Percentiles rank a stretch among this genome's conserved stretches.
Conservation (phyloP, 2,329 filamentous ascomycete species). For the Fusarium keratoplasticum region DNA sequence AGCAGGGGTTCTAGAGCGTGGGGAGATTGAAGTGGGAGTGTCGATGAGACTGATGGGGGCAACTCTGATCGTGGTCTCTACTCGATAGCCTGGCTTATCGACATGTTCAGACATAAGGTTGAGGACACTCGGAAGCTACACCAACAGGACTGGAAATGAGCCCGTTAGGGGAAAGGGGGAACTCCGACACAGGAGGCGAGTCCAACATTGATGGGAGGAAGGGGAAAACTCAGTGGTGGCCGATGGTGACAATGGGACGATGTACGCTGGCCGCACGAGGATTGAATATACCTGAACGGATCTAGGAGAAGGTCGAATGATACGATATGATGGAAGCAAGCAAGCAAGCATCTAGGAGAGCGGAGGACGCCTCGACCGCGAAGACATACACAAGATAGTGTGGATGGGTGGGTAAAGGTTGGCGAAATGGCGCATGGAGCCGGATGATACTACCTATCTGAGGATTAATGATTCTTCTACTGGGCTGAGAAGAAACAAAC, state of each 20-base stretch:
- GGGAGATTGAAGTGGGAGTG: constrained; percentile 11
- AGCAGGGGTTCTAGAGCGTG: constrained; percentile 14
- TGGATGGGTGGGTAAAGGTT: background rate
- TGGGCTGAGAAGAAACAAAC: background rate
- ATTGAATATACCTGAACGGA: constrained; percentile 38
- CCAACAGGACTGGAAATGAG: background rate
- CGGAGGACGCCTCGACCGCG: constrained; percentile 3
- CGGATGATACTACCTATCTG: constrained; percentile 1
- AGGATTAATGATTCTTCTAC: constrained; percentile 1
- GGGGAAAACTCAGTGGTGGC: constrained; percentile 8
- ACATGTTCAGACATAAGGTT: background rate
- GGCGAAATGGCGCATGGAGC: constrained; percentile 8
- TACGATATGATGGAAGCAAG: constrained; percentile 26
- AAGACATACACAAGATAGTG: constrained; percentile 1
- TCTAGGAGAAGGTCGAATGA: constrained; percentile 11
- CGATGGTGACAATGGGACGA: constrained; percentile 16
- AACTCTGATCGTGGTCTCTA: constrained; percentile 1
- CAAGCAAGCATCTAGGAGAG: constrained; percentile 16
- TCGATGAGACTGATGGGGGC: constrained; percentile 2
- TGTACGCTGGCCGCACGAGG: constrained; percentile 35
- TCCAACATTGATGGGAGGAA: constrained; percentile 4
- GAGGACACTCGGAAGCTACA: background rate
- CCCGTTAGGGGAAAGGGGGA: background rate
- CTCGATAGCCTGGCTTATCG: background rate
- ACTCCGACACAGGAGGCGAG: background rate